phyloP scores from a whole-genome alignment of 1,284 basidiomycete species.

The Naganishia sp. region DNA sequence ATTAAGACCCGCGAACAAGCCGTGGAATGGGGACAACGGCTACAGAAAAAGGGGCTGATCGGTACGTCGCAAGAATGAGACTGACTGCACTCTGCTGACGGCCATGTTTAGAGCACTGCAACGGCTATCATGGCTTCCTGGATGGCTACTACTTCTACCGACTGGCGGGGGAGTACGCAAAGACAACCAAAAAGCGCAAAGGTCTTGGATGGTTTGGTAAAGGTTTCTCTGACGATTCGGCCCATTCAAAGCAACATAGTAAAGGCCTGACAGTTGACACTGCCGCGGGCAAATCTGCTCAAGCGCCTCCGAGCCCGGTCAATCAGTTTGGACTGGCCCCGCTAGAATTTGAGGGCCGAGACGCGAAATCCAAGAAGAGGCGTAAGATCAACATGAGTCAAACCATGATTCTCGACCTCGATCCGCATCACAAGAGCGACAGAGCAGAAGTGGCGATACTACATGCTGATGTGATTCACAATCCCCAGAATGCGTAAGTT shows the following conservation, averaged over 20 bases:
- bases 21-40: constrained; percentile 70
- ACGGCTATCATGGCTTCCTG: constrained; percentile 73
- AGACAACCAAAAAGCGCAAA: constrained; percentile 66
- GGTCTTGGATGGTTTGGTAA: constrained; percentile 32
- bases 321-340: constrained; percentile 28
- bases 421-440: constrained; percentile 75
- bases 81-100: background rate
- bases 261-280: constrained; percentile 10
- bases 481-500: constrained; percentile 70
- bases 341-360: constrained; percentile 33
- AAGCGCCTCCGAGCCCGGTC: constrained; percentile 32
- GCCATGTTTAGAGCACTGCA: constrained; percentile 63
- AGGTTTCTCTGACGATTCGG: constrained; percentile 13
- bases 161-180: constrained; percentile 71
- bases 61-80: constrained; percentile 43
- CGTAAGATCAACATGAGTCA: constrained; percentile 74
- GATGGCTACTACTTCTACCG: constrained; percentile 88
- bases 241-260: constrained; percentile 13
- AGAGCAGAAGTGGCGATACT: constrained; percentile 82
- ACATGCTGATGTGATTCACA: constrained; percentile 90
- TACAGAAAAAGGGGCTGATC: constrained; percentile 76
- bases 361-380: constrained; percentile 57
- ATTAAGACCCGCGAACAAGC: constrained; percentile 75
- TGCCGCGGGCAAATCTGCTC: background rate
- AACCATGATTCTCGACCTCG: constrained; percentile 82